Base-by-base conservation (phyloP, 305 asterid species). In the Solanum hybrid region DNA sequence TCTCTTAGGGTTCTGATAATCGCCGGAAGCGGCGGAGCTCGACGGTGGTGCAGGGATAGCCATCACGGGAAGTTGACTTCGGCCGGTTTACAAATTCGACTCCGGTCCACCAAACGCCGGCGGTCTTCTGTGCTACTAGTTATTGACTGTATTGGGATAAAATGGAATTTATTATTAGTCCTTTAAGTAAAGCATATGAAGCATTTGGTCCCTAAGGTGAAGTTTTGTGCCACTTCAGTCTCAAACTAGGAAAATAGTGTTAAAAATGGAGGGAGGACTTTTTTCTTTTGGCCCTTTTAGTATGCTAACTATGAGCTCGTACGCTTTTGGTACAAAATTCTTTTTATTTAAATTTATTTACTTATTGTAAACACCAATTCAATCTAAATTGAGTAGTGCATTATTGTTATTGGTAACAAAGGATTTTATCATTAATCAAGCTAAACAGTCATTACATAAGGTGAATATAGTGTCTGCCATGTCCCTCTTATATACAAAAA, bases 41-140 rank as follows among this genome's bases (percentile, higher is more conserved):
- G 94, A 90, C 20, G 87, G 75, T 17, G 94, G 92, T 72, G 91
- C 72, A 32, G 95, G 40, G 81, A 92, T 71, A 51, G 93, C 85
- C 94, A 91, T 92, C 73, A 11, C 75, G 22, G 87, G 87, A 10
- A 10, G 10, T 81, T 3, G 40, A 51, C 16, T 82, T 46, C 87
- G 38, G 26, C 69, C 69, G 86, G 69, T 40, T 80, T 26, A 40
- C 14, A 40, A 40, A n/a, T 36, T 26, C 60, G 11, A 36, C 79
- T 31, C 79, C 79, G 79, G 60, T 79, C 20, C 32, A 36, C 17
- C 20, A 79, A 36, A 22, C 17, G 85, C 51, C 85, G 11, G 1
- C 79, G 79, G 3, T 69, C 31, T 26, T 24, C 32, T 71, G 34
- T 24, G 77, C 16, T 69, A 71, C 32, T 71, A 11, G 77, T 27